Base-by-base conservation (phyloP, 1,284 basidiomycete species). In the Ganoderma lucidum region DNA sequence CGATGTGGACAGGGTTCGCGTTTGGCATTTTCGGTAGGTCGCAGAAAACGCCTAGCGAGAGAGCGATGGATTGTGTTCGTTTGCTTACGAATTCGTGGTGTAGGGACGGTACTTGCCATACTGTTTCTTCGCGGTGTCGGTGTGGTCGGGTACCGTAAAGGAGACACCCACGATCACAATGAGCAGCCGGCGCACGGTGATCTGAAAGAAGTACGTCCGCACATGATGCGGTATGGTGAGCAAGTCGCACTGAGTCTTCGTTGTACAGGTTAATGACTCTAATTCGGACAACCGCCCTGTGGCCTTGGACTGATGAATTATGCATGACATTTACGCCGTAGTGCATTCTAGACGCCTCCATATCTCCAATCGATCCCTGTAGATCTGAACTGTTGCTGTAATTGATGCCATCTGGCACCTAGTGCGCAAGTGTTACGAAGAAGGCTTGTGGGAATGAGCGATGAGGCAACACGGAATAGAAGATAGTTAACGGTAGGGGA, bases 1-100 rank as follows among this genome's bases (percentile, higher is more conserved):
- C 91, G 19, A 87, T 90, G 73, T 94, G 91, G 90, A 84, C 85
- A 0, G 80, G 80, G 14, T 90, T 90, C 68, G 87, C 83, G 19
- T 92, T 93, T 75, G 87, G 86, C 1, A 78, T 88, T 32, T 71
- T 88, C 17, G 88, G 90, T 89, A 70, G 60, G 81, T 73, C 28
- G 1, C 1, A 9, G 4, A 5, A 5, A 28, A 28, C 28, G 23
- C 23, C 6, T 30, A 3, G 3, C 23, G 35, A 3, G 45, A 9
- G 39, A 6, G 15, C 14, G 17, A 3, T 10, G 15, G 45, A 15
- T 37, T 55, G 2, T 17, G 32, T 51, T 37, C 58, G 35, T 30
- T 66, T 58, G 37, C 64, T 30, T 56, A 66, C 28, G 71, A 37
- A 45, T 59, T 32, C 17, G 19, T 53, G 32, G 17, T n/a, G 28